Base-by-base conservation (phyloP, 768 basidiomycete species). In the Vararia minispora region DNA sequence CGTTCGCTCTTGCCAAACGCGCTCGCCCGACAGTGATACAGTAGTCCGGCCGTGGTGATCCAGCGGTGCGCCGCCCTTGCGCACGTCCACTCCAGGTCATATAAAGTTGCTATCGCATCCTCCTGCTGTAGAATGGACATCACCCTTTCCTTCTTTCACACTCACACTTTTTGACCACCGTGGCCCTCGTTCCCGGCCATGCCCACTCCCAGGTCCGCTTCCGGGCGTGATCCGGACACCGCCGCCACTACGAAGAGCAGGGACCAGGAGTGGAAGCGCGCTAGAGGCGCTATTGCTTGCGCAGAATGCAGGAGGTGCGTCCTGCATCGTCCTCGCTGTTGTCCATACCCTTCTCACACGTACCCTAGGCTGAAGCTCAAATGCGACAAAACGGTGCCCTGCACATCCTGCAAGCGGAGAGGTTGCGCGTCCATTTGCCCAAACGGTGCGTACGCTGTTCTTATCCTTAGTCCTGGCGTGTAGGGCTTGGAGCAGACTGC, bases 401-500 rank as follows among this genome's bases (percentile, higher is more conserved):
- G 68, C 45, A 60, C 65, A 1, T 70, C 66, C 5, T 62, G 82
- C 55, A 81, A 75, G 52, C 72, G 82, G 28, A 64, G 82, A 47
- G 82, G 82, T 21, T 85, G 82, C 50, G 72, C 76, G 5, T 76
- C 76, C 9, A 85, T 86, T 38, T 86, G 83, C 58, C 81, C 80
- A 3, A 83, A 83, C 48, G 81, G 42, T 46, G 17, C 7, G 42
- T 40, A 6, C 24, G 12, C 20, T 28, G 6, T n/a, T 13, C 10
- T 4, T 14, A 20, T 33, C 36, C 12, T 26, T 38, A 12, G n/a
- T 10, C 16, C 18, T 13, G 6, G 9, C 26, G n/a, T 37, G 11
- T 10, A n/a, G n/a, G n/a, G n/a, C n/a, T n/a, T n/a, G n/a, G n/a
- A n/a, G n/a, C n/a, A n/a, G n/a, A n/a, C n/a, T n/a, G n/a, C n/a